Percentiles rank a stretch among this genome's conserved stretches.
Conservation (phyloP, 345 rosid genomes). For the Eutrema heterophyllum region DNA sequence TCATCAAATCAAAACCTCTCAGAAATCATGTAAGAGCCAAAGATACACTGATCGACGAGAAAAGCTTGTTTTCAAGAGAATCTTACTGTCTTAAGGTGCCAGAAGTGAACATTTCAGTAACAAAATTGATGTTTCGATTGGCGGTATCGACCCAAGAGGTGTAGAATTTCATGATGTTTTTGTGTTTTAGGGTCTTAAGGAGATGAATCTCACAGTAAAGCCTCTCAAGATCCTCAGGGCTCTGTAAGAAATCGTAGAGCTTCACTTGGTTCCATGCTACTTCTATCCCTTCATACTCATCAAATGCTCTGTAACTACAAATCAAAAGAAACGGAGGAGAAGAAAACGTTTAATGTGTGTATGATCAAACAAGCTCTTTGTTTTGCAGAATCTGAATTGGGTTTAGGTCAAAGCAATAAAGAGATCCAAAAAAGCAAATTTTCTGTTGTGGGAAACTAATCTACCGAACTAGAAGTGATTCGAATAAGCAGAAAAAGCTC, state of each 20-base stretch:
- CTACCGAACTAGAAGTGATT: conserved; percentile 14
- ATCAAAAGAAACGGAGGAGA: background rate
- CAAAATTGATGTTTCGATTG: conserved; percentile 76
- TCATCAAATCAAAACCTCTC: background rate
- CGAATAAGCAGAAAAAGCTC: background rate
- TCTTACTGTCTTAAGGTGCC: conserved; percentile 93
- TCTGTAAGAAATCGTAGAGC: conserved; percentile 70
- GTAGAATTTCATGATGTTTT: conserved; percentile 84
- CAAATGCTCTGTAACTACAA: conserved; percentile 88
- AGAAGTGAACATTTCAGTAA: conserved; percentile 92
- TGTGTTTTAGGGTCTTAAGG: conserved; percentile 86
- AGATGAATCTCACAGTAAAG: conserved; percentile 91
- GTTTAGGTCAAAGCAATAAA: conserved; percentile 8
- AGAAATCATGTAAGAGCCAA: background rate
- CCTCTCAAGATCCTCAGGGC: conserved; percentile 82
- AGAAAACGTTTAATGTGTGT: background rate
- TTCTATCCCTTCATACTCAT: conserved; percentile 90
- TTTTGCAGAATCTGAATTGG: background rate
- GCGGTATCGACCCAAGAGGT: conserved; percentile 80
- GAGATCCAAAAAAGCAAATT: conserved; percentile 16
- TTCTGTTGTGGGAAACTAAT: background rate
- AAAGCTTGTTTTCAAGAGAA: background rate
- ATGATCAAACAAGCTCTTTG: background rate
- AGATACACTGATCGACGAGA: background rate
- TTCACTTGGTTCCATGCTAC: conserved; percentile 98